These are phyloP conservation scores for Cucumis hystrix DNA, from an alignment of 306 rosid genomes.

Conservation along the genomic window DNA sequence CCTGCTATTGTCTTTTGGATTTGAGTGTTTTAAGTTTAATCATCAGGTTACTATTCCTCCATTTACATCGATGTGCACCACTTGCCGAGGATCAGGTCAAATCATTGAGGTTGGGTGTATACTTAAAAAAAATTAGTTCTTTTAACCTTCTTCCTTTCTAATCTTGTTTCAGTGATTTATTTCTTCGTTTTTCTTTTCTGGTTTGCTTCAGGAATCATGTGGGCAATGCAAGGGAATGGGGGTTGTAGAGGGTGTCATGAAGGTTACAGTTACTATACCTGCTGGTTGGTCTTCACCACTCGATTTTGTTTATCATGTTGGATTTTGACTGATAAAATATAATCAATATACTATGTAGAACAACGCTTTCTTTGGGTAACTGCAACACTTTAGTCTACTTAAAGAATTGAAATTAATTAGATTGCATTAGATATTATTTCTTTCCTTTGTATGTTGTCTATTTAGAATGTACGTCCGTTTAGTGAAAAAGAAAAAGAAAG, in stretches of 20 bases:
- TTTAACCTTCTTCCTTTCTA: slow-evolving; percentile 5
- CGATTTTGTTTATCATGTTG: background rate
- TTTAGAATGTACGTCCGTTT: background rate
- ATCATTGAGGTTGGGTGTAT: slow-evolving; percentile 46
- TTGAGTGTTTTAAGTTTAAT: slow-evolving; percentile 13
- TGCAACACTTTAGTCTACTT: background rate
- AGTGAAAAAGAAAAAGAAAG: background rate
- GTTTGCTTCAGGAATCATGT: slow-evolving; percentile 50
- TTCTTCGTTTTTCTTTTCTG: slow-evolving; percentile 8
- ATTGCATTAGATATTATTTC: background rate
- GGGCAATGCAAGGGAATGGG: slow-evolving; percentile 72
- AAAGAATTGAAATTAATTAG: background rate
- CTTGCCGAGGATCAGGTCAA: slow-evolving; percentile 76
- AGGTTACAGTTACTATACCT: slow-evolving; percentile 77
- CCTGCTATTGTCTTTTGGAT: background rate
- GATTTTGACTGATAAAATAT: background rate
- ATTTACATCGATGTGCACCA: slow-evolving; percentile 75
- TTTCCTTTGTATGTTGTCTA: background rate
- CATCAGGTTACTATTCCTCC: slow-evolving; percentile 87
- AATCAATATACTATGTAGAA: background rate
- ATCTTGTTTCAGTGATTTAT: slow-evolving; percentile 8
- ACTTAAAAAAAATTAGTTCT: slow-evolving; percentile 2
- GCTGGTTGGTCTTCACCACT: slow-evolving; percentile 51
- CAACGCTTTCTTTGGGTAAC: background rate
- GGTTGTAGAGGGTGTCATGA: slow-evolving; percentile 61